Evolutionary conservation across 208 protist genomes (phyloP), one percentile per base, ranked within the genome.

Genomic region (Spongospora subterranea): DNA sequence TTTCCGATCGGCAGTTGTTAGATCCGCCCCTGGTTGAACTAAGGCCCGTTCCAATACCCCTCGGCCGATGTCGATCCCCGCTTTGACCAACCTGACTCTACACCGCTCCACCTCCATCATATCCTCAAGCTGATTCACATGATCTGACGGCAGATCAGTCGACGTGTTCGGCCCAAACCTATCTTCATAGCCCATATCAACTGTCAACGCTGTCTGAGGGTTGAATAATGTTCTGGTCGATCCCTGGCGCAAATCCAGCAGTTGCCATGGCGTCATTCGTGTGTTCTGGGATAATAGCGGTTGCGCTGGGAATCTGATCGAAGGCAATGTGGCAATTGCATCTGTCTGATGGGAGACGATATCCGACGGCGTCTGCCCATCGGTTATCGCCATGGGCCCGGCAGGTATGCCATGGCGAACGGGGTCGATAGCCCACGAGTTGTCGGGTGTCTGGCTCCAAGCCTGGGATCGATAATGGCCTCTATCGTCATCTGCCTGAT

Each of bases 201-300:
- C 35, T 6, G 71, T 82, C 17, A 82, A 35, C 71, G 71, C 71
- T n/a, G n/a, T 35, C 71, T 82, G 71, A 82, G 71, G 71, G 71
- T 82, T 82, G 71, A 82, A 82, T n/a, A 82, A n/a, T n/a, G 71
- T 40, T 82, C 71, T 6, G 11, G n/a, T 82, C 35, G n/a, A n/a
- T n/a, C 17, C 6, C 71, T 82, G 71, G n/a, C 71, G 71, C 71
- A 17, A 6, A 35, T 82, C 71, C 17, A 82, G 11, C 17, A 82
- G 11, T 6, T 35, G 17, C 71, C n/a, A 13, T n/a, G 71, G 35
- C 40, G 71, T 82, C 71, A 82, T 6, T 29, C 50, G 50, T 24
- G 50, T 29, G 24, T 60, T 24, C n/a, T n/a, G n/a, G 13, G 50
- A 6, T 6, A 6, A 24, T 24, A 60, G 50, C 50, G 50, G 50